A percentile compares a stretch with the other conserved stretches of the same genome.
These are phyloP conservation scores for Fraxinus velutina DNA, from an alignment of 305 asterid genomes.

Conservation along the genomic window DNA sequence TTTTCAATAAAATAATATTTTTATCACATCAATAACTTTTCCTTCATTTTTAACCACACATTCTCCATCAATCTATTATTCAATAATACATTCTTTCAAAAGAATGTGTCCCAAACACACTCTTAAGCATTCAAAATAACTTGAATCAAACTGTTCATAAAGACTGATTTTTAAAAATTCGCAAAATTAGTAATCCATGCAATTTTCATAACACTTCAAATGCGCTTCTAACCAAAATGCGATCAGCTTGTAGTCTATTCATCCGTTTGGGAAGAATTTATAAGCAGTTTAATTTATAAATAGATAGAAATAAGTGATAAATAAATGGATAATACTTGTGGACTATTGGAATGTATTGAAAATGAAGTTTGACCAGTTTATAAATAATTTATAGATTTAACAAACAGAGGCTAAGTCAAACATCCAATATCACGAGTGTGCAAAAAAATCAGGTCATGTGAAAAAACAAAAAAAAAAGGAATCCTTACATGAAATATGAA, in stretches of 20 bases:
- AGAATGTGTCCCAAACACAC: no score
- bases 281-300: no score
- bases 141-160: not conserved
- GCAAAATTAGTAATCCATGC: not conserved
- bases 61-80: no score
- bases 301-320: not conserved
- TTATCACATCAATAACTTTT: no score
- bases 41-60: no score
- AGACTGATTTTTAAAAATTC: not conserved
- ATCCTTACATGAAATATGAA: constrained; percentile 71
- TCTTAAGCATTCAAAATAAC: not conserved
- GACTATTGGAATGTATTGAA: not conserved
- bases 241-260: not conserved
- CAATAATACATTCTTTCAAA: no score
- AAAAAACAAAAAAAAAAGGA: not conserved
- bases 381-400: no score
- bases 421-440: not conserved
- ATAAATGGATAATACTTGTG: not conserved
- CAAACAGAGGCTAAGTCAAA: not conserved
- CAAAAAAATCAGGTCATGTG: not conserved
- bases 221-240: not conserved
- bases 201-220: not conserved
- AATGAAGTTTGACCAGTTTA: not conserved
- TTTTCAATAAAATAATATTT: no score
- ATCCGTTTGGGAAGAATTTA: not conserved